phyloP scores from a whole-genome alignment of 805 yeast genomes.

The Wickerhamiella slavikovae region DNA sequence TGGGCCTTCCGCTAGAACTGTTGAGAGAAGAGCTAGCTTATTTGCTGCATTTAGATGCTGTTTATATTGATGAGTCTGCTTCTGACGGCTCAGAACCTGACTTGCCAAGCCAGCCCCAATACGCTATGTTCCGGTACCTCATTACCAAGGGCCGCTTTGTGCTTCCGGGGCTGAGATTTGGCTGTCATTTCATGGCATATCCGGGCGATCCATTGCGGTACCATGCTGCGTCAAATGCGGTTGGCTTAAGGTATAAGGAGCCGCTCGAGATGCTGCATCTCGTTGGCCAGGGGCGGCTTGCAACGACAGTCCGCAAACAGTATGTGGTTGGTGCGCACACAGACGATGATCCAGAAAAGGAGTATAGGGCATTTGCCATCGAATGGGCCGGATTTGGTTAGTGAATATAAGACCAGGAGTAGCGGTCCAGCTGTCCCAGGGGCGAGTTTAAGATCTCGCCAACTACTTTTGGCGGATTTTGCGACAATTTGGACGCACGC shows the following conservation, averaged over 20 bases:
- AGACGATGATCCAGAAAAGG: conserved; percentile 10
- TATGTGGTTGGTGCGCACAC: conserved; percentile 32
- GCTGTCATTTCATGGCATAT: conserved; percentile 72
- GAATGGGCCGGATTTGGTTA: conserved; percentile 97
- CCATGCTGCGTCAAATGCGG: conserved; percentile 70
- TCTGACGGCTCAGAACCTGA: too few relatives aligned
- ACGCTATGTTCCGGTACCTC: conserved; percentile 22
- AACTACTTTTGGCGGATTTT: conserved; percentile 19
- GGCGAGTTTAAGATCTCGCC: conserved; percentile 14
- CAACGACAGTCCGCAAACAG: conserved; percentile 78
- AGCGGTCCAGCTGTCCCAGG: conserved; percentile 1
- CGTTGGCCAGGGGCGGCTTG: conserved; percentile 74
- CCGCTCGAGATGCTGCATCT: conserved; percentile 36
- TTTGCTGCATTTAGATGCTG: conserved; percentile 29
- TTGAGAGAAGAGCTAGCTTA: conserved; percentile 55
- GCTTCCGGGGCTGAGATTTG: conserved; percentile 79
- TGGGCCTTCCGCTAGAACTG: conserved; percentile 64
- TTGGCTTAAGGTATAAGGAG: conserved; percentile 27
- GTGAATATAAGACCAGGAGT: conserved; percentile 1
- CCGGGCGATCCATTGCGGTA: conserved; percentile 89
- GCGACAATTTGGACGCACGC: conserved; percentile 19
- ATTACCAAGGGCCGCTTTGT: conserved; percentile 29
- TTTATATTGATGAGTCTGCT: conserved; percentile 13
- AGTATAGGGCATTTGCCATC: conserved; percentile 36
- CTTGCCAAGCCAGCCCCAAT: conserved; percentile 8